phyloP scores from a whole-genome alignment of 75 land plant species.

The Azolla pinnata region DNA sequence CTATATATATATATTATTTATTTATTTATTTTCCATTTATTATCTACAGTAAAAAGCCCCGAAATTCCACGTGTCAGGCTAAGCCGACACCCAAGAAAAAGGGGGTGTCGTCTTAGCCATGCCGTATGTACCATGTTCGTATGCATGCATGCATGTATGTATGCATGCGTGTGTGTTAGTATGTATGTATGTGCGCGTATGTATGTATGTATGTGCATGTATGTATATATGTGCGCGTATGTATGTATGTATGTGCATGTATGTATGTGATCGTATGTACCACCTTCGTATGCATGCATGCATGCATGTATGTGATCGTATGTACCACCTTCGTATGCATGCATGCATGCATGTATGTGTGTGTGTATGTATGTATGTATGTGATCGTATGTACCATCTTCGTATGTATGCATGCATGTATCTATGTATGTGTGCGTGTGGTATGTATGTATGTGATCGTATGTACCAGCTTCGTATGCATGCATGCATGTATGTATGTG shows the following conservation, averaged over 20 bases:
- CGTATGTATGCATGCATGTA: neutral
- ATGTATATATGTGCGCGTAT: neutral
- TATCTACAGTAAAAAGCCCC: neutral
- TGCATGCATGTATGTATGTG: neutral
- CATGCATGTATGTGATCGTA: neutral
- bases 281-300: neutral
- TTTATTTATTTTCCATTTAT: no score
- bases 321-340: neutral
- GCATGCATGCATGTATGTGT: slow-evolving; percentile 3
- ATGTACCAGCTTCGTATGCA: neutral
- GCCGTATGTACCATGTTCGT: neutral
- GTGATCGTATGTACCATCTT: neutral
- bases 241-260: slow-evolving; percentile 1
- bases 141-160: neutral
- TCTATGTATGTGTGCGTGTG: neutral
- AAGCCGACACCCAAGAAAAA: neutral
- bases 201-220: neutral
- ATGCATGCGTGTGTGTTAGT: no score
- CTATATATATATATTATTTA: no score
- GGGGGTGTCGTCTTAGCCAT: neutral
- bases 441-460: neutral
- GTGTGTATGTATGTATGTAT: slow-evolving; percentile 3
- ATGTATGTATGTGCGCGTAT: neutral
- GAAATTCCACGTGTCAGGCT: neutral
- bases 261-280: neutral